Evolutionary conservation across 2,329 filamentous ascomycete genomes (phyloP).

Genomic region (Phialophora chinensis): DNA sequence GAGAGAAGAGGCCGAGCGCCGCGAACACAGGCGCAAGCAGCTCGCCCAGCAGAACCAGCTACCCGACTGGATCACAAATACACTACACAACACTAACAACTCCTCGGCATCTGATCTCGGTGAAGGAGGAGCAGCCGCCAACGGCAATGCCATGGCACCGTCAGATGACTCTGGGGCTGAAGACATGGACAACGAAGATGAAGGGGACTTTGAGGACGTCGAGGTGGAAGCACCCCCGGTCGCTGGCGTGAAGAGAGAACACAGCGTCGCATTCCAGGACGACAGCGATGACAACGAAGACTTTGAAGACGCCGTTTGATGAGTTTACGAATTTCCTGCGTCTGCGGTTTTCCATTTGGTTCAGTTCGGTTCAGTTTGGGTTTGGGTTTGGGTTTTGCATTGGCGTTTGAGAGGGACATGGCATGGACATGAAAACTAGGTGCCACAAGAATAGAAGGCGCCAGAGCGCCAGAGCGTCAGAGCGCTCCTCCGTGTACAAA

Average conservation of each 20-base stretch:
- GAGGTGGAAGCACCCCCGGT: conserved; percentile 21
- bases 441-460: background rate
- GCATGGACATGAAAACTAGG: background rate
- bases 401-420: background rate
- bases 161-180: conserved; percentile 36
- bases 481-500: conserved; percentile 3
- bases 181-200: conserved; percentile 38
- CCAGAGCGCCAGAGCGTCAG: conserved; percentile 12
- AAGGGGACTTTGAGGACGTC: conserved; percentile 40
- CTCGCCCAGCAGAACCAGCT: conserved; percentile 59
- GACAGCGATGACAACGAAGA: conserved; percentile 41
- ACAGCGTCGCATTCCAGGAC: conserved; percentile 20
- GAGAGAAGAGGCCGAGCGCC: conserved; percentile 55
- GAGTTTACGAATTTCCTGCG: background rate
- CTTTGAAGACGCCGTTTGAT: conserved; percentile 39
- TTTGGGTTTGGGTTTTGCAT: background rate
- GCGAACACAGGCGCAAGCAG: conserved; percentile 54
- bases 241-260: conserved; percentile 37
- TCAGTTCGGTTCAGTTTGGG: background rate
- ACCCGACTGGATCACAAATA: conserved; percentile 58
- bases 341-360: background rate
- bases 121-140: conserved; percentile 30
- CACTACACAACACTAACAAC: background rate
- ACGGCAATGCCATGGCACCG: conserved; percentile 15
- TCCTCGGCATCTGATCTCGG: conserved; percentile 10